A percentile compares a stretch with the other conserved stretches of the same genome.
These are phyloP conservation scores for Penicillium fuscoglaucum DNA, from an alignment of 2,329 filamentous ascomycete species.

Conservation along the genomic window DNA sequence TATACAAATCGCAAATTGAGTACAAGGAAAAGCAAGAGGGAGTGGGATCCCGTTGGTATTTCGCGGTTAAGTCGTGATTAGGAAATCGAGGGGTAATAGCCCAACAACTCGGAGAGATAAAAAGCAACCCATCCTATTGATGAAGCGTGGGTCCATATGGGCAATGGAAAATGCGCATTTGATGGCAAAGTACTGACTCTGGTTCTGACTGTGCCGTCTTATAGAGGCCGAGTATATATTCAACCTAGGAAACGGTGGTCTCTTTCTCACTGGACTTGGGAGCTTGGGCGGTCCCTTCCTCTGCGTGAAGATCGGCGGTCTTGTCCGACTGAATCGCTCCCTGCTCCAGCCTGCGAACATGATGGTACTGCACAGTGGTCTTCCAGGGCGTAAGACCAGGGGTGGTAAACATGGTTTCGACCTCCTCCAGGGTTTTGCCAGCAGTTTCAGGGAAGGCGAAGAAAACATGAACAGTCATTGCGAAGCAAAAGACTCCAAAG, in stretches of 20 bases:
- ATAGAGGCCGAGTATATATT: neutral
- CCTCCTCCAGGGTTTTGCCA: constrained; percentile 74
- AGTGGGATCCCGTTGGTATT: neutral
- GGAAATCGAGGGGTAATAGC: neutral
- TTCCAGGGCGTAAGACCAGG: constrained; percentile 27
- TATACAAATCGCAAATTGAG: neutral
- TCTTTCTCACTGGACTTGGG: constrained; percentile 8
- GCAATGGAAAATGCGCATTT: neutral
- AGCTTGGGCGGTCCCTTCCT: constrained; percentile 5
- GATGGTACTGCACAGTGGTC: constrained; percentile 19
- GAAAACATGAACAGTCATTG: constrained; percentile 67
- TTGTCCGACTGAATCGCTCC: constrained; percentile 18
- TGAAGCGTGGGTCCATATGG: neutral
- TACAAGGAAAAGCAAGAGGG: neutral
- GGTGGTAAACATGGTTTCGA: constrained; percentile 67
- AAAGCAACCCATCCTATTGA: neutral
- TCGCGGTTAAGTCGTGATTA: neutral
- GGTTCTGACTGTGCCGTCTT: neutral
- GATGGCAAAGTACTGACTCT: neutral
- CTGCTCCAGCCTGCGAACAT: constrained; percentile 21
- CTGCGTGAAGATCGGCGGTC: constrained; percentile 12
- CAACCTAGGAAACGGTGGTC: constrained; percentile 1
- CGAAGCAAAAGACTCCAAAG: constrained; percentile 70
- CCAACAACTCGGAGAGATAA: neutral
- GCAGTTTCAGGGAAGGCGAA: constrained; percentile 43